phyloP scores from a whole-genome alignment of 352 stramenopile genomes.

The Pythium vanterpoolii region DNA sequence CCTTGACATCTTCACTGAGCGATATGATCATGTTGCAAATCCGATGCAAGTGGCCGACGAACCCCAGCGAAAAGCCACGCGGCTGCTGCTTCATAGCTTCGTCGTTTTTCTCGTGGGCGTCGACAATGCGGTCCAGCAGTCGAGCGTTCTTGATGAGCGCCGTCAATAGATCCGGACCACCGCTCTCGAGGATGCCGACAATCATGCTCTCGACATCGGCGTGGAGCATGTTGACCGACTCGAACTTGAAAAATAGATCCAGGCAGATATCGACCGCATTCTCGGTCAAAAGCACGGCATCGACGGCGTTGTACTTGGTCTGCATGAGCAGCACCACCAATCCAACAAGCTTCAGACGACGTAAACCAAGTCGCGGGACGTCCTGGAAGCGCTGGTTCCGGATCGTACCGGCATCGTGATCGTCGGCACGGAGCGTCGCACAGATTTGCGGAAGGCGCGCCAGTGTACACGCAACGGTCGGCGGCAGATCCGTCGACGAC shows the following conservation, averaged over 20 bases:
- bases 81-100: conserved; percentile 41
- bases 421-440: conserved; percentile 53
- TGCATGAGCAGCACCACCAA: conserved; percentile 79
- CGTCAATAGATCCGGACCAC: conserved; percentile 64
- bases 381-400: conserved; percentile 74
- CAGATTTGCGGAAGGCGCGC: conserved; percentile 65
- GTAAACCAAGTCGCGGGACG: conserved; percentile 67
- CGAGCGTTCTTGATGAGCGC: conserved; percentile 75
- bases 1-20: conserved; percentile 70
- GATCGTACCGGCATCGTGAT: conserved; percentile 61
- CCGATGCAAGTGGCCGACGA: conserved; percentile 75
- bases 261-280: conserved; percentile 73
- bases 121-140: conserved; percentile 66
- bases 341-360: conserved; percentile 77
- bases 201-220: conserved; percentile 85
- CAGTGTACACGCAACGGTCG: conserved; percentile 48
- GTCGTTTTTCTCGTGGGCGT: conserved; percentile 78
- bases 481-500: conserved; percentile 56
- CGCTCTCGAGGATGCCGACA: conserved; percentile 78
- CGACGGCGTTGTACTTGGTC: conserved; percentile 81
- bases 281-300: conserved; percentile 58
- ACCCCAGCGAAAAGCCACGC: conserved; percentile 75
- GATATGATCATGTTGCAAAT: conserved; percentile 87
- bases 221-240: conserved; percentile 87
- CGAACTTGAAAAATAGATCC: conserved; percentile 87